Evolutionary conservation across 1,284 basidiomycete genomes (phyloP).

Genomic region (Rhizoctonia solani): DNA sequence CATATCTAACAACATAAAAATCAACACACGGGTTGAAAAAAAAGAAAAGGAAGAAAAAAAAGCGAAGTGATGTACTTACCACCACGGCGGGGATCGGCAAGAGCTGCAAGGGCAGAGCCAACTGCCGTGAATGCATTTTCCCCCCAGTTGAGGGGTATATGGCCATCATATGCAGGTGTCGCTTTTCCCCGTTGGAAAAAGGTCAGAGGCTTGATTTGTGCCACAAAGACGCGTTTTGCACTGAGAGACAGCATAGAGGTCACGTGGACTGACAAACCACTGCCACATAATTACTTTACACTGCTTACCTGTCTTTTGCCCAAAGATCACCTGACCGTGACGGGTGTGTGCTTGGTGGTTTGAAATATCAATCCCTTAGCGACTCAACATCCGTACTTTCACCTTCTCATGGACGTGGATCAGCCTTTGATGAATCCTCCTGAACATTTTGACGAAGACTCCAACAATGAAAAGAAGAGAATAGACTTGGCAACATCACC

Average conservation of each 20-base stretch:
- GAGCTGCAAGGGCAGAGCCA: conserved; percentile 83
- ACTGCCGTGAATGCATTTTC: conserved; percentile 85
- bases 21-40: conserved; percentile 22
- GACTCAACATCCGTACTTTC: not conserved
- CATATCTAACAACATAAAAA: conserved; percentile 67
- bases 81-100: conserved; percentile 81
- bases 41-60: too few species aligned
- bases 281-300: not conserved
- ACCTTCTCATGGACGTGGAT: conserved; percentile 5
- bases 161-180: conserved; percentile 59
- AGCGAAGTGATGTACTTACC: conserved; percentile 70
- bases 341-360: too few species aligned
- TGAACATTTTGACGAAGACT: not conserved
- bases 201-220: not conserved
- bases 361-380: too few species aligned
- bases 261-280: not conserved
- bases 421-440: conserved; percentile 2
- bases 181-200: not conserved
- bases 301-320: too few species aligned
- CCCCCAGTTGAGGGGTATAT: conserved; percentile 79
- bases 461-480: not conserved
- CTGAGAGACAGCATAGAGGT: conserved; percentile 19
- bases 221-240: conserved; percentile 28
- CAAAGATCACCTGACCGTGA: too few species aligned
- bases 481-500: not conserved